Conservation (phyloP, 78 protist species). For the Emiliania huxleyi region DNA sequence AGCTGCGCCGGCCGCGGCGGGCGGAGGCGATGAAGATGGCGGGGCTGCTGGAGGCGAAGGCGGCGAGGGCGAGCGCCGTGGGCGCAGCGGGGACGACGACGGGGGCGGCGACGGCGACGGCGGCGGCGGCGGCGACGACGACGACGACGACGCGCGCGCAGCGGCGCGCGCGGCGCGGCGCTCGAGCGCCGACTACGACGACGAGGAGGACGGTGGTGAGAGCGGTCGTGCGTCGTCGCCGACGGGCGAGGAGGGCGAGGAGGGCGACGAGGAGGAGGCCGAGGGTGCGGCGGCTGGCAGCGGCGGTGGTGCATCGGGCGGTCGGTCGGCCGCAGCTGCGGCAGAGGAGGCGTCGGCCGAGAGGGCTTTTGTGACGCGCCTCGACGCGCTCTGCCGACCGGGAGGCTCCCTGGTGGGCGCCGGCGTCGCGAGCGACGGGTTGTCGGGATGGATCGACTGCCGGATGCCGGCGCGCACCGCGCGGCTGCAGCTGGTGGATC, state of each 20-base stretch:
- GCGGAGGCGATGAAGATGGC: background rate
- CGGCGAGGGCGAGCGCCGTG: background rate
- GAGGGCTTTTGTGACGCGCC: background rate
- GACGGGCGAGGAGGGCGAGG: background rate
- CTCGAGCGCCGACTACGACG: background rate
- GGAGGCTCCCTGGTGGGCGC: background rate
- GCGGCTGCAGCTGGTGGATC: background rate
- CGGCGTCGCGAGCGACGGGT: background rate
- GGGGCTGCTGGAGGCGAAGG: background rate
- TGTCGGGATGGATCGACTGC: background rate
- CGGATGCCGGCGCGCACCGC: background rate
- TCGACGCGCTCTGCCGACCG: background rate
- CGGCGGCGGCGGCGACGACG: background rate
- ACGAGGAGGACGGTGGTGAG: background rate
- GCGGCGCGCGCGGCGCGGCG: background rate
- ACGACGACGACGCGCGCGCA: background rate
- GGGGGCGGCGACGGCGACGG: background rate
- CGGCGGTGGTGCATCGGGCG: too few relatives aligned
- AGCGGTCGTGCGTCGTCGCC: background rate
- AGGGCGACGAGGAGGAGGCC: background rate
- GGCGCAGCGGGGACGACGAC: background rate
- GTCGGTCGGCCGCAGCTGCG: too few relatives aligned
- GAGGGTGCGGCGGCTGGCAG: background rate
- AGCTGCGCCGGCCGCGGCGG: background rate
- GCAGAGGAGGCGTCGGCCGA: too few relatives aligned